A percentile compares a stretch with the other conserved stretches of the same genome.
Evolutionary conservation across 805 yeast genomes (phyloP).

Genomic region (Candida arabinofermentans): DNA sequence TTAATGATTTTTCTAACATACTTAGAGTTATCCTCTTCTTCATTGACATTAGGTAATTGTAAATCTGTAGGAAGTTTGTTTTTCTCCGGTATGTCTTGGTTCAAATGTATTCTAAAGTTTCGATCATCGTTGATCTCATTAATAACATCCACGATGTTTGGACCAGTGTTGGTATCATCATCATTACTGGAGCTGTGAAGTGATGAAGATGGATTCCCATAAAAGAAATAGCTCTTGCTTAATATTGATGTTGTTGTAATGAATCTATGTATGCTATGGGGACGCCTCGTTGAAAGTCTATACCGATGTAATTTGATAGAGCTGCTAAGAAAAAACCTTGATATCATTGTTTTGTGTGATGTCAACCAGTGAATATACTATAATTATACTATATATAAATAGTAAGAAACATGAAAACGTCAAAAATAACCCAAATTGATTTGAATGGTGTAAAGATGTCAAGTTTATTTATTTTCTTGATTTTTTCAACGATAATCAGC

Average conservation of each 20-base stretch:
- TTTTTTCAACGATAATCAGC: too few relatives aligned
- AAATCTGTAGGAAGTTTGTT: background rate
- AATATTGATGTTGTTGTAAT: background rate
- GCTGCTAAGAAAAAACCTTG: too few relatives aligned
- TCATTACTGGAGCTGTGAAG: background rate
- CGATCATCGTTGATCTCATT: slow-evolving; percentile 28
- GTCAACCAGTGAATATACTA: too few relatives aligned
- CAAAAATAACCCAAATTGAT: too few relatives aligned
- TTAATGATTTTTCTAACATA: background rate
- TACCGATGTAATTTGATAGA: too few relatives aligned
- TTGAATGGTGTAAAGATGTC: too few relatives aligned
- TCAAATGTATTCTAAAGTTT: slow-evolving; percentile 13
- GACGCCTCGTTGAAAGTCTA: background rate
- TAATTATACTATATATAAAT: too few relatives aligned
- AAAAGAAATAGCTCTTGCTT: slow-evolving; percentile 13
- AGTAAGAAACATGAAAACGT: too few relatives aligned
- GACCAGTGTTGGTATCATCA: slow-evolving; percentile 17
- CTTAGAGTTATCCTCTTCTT: background rate
- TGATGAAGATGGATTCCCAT: slow-evolving; percentile 3
- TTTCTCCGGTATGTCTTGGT: background rate
- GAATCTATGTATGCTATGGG: too few relatives aligned
- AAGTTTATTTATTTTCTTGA: too few relatives aligned
- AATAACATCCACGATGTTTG: slow-evolving; percentile 25
- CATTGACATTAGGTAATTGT: background rate
- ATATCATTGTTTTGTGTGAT: too few relatives aligned